Evolutionary conservation across 2,329 filamentous ascomycete species (phyloP), one percentile per base, ranked within the genome.

Genomic region (Cladosporium sp.): DNA sequence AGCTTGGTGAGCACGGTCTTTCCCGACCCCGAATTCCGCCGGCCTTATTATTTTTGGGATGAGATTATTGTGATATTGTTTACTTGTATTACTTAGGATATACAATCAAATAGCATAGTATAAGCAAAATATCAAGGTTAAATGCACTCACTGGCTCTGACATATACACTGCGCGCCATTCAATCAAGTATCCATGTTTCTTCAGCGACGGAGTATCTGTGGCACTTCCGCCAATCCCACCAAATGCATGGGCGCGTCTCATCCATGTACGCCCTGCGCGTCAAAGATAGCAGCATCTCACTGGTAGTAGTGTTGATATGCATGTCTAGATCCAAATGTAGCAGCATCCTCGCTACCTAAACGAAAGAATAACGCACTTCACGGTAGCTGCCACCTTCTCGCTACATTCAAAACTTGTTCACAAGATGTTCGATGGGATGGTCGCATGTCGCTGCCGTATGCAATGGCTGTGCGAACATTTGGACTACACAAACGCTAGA

Each of bases 1-100:
- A 57, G 55, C 55, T 57, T 57, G 53, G 31, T 33, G 52, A 57
- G 55, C 55, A 57, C 55, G 55, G 55, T 33, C 55, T 40, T 28
- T 37, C 12, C 55, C 31, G 21, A 28, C n/a, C 55, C 55, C 55
- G 55, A 57, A 37, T 57, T 28, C 55, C 55, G 55, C 55, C 55
- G 55, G 55, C 11, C 53, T 33, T 46, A 46, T 46, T 46, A 46
- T 46, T 46, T 46, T 40, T 46, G n/a, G 40, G 40, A 21, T 46
- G 40, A 46, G 40, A 46, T 18, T n/a, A 46, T 46, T 46, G 40
- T 46, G 40, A 21, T 23, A 46, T 18, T 46, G n/a, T 46, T 46
- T 21, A 46, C 40, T 21, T 46, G 7, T 23, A 23, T 23, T 1
- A 46, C 5, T 21, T 21, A 21, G n/a, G 11, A 21, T 46, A n/a